Evolutionary conservation across 2,329 filamentous ascomycete species (phyloP).

Genomic region (Penicillium frequentans): DNA sequence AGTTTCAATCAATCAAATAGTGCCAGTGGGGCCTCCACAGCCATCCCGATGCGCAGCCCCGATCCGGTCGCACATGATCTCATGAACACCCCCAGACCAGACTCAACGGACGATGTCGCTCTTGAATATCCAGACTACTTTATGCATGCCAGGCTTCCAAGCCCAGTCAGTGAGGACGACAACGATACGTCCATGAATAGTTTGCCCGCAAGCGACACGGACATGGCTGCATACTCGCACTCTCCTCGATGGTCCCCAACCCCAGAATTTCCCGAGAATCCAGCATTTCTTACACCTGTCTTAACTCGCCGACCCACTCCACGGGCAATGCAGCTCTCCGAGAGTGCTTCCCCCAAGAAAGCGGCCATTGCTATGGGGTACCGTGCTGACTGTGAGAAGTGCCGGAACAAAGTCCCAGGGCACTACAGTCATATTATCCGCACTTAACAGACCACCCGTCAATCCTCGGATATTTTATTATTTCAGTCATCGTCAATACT

Average conservation of each 20-base stretch:
- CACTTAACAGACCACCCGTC: background rate
- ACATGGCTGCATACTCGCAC: background rate
- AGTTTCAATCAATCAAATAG: background rate
- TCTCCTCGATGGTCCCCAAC: background rate
- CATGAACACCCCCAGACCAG: background rate
- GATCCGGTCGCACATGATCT: background rate
- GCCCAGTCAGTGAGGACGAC: conserved; percentile 41
- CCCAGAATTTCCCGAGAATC: background rate
- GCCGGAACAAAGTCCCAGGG: conserved; percentile 69
- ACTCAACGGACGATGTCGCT: background rate
- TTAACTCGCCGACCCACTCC: background rate
- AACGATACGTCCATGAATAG: background rate
- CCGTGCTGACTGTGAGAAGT: conserved; percentile 76
- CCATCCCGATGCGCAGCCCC: background rate
- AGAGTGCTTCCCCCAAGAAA: conserved; percentile 42
- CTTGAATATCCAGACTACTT: background rate
- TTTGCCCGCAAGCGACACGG: background rate
- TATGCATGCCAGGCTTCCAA: conserved; percentile 27
- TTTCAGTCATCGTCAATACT: background rate
- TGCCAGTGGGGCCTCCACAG: background rate
- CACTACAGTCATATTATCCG: conserved; percentile 77
- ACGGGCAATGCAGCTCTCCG: background rate
- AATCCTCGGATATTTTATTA: background rate
- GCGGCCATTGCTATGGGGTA: conserved; percentile 76
- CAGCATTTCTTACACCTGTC: background rate